Evolutionary conservation across 2,329 filamentous ascomycete species (phyloP), one percentile per base, ranked within the genome.

Genomic region (Trematosphaeria pertusa): DNA sequence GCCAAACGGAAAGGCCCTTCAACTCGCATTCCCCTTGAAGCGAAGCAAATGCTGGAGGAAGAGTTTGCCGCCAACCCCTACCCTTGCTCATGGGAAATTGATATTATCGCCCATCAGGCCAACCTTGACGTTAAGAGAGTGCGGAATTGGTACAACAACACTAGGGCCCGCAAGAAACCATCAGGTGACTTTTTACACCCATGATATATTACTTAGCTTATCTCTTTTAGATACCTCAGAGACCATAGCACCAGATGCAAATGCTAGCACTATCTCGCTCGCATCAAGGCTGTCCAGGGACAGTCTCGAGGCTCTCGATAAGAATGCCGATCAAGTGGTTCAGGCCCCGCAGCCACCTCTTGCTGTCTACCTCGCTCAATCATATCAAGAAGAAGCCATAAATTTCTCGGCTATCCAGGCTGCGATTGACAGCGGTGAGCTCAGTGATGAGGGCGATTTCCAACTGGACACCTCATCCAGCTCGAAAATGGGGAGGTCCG

Each of bases 141-240:
- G 24, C 57, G 64, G 18, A 70, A 64, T 19, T 71, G 66, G 67
- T 71, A 65, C 52, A 71, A 71, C 40, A 71, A 71, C 30, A 64
- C 65, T 3, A 52, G 67, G 26, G 63, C 66, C 7, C 58, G 67
- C 24, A 67, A 69, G 46, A 67, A 64, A 46, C 51, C 44, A n/a
- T 50, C 52, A 45, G 59, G 65, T 67, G 33, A 41, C 52, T 54
- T 17, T 11, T 12, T n/a, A 10, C 14, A 3, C 10, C 10, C 3
- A 18, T 10, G 11, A 10, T 17, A 10, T 5, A 7, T 18, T 14
- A 12, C 11, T 8, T 11, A 5, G n/a, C 32, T 28, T 18, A 43
- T 45, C 28, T 7, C 10, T 6, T 10, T 12, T 18, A 64, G 59
- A 58, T 35, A 15, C 46, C 15, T 33, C 48, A 3, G 22, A 41